Conservation (phyloP, 192 early-diverging fungal species). For the Umbelopsis vinacea region DNA sequence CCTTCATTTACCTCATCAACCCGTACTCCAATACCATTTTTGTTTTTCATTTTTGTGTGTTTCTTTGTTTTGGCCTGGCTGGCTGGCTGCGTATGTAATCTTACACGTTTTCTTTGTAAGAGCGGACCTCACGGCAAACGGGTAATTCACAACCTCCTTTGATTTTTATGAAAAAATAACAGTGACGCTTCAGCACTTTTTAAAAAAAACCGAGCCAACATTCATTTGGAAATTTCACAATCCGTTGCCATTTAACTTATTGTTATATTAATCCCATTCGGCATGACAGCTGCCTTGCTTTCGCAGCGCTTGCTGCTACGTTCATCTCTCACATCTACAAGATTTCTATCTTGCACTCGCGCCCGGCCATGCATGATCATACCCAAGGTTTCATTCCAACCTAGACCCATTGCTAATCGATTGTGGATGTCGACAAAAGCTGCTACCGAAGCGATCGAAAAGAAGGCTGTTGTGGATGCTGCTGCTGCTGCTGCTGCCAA, state of each 20-base stretch:
- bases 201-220: not conserved
- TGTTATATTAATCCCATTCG: not conserved
- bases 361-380: not conserved
- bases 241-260: not conserved
- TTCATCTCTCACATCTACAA: not conserved
- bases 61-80: not conserved
- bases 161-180: not conserved
- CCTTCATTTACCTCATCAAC: constrained; percentile 1
- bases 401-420: not conserved
- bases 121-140: not conserved
- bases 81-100: too few species aligned
- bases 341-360: not conserved
- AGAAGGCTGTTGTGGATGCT: constrained; percentile 1
- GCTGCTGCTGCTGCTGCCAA: not conserved
- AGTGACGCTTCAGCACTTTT: too few species aligned
- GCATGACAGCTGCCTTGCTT: constrained; percentile 11
- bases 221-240: not conserved
- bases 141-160: not conserved
- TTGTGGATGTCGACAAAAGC: constrained; percentile 10
- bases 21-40: not conserved
- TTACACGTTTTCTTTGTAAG: not conserved
- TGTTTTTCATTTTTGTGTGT: not conserved
- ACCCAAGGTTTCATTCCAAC: not conserved
- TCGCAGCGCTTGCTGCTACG: constrained; percentile 19
- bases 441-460: not conserved